Conservation (phyloP, 2,329 filamentous ascomycete species). For the Pseudogymnoascus sp. region DNA sequence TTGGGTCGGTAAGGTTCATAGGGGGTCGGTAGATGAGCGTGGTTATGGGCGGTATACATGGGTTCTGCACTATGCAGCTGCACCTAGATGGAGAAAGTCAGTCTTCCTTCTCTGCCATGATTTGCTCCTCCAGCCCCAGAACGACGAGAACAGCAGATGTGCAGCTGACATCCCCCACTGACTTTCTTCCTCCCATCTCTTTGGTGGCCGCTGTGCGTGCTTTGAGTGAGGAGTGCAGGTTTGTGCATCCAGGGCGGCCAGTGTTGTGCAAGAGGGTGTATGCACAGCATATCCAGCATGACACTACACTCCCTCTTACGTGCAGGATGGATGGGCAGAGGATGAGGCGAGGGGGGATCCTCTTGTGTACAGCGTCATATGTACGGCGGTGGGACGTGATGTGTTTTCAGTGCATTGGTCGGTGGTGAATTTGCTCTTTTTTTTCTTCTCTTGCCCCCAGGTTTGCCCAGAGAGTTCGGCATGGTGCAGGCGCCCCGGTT, state of each 20-base stretch:
- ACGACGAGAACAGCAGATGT: background rate
- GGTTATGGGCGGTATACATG: background rate
- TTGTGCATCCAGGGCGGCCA: background rate
- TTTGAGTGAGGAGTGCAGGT: background rate
- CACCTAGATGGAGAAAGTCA: background rate
- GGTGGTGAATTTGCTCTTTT: background rate
- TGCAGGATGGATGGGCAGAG: background rate
- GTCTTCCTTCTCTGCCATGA: background rate
- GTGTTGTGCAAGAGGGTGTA: background rate
- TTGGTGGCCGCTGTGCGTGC: background rate
- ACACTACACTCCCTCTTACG: background rate
- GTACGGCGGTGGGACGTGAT: background rate
- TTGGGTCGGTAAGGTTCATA: background rate
- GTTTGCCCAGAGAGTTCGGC: background rate
- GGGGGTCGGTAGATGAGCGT: background rate
- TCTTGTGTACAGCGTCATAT: background rate
- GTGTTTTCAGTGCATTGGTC: conserved; percentile 5
- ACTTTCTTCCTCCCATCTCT: background rate
- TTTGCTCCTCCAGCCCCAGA: background rate
- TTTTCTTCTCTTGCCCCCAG: background rate
- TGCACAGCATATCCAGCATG: conserved; percentile 2
- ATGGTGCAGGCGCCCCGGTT: background rate
- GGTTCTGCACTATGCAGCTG: background rate
- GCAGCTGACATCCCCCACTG: background rate
- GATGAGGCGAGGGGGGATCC: background rate